A percentile compares a stretch with the other conserved stretches of the same genome.
Evolutionary conservation across 495 filamentous ascomycete species (phyloP).

Genomic region (Annulohypoxylon nitens): DNA sequence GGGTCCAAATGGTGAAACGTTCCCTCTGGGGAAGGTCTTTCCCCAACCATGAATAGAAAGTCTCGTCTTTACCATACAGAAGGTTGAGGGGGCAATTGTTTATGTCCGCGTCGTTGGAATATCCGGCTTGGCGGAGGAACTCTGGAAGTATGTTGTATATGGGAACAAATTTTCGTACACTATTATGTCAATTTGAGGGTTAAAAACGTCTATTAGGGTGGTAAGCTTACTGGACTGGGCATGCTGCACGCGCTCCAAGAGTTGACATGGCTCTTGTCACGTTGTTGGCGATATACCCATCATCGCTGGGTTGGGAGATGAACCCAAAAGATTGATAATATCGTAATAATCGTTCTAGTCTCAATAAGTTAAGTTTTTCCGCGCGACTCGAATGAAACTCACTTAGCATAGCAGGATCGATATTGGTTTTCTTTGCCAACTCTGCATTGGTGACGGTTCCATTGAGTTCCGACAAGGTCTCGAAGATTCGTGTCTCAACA

Average conservation of each 20-base stretch:
- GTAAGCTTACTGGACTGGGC: slow-evolving; percentile 46
- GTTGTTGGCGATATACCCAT: slow-evolving; percentile 55
- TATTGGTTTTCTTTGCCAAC: slow-evolving; percentile 50
- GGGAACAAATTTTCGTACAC: slow-evolving; percentile 52
- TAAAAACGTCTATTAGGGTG: neutral
- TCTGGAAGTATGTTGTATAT: slow-evolving; percentile 53
- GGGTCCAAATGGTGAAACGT: slow-evolving; percentile 40
- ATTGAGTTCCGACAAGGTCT: slow-evolving; percentile 44
- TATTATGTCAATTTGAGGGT: slow-evolving; percentile 37
- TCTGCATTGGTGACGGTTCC: slow-evolving; percentile 42
- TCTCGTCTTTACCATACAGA: slow-evolving; percentile 30
- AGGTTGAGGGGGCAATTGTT: slow-evolving; percentile 33
- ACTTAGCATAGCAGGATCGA: slow-evolving; percentile 55
- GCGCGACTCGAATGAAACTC: neutral
- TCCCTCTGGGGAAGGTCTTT: slow-evolving; percentile 29
- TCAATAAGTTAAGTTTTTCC: neutral
- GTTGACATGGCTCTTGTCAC: slow-evolving; percentile 52
- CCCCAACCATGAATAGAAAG: slow-evolving; percentile 52
- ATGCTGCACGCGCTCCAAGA: slow-evolving; percentile 49
- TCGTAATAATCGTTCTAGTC: slow-evolving; percentile 58
- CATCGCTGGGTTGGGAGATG: slow-evolving; percentile 52
- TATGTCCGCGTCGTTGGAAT: slow-evolving; percentile 19
- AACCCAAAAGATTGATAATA: slow-evolving; percentile 58
- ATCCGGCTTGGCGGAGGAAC: slow-evolving; percentile 31
- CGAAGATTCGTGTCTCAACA: slow-evolving; percentile 56